Base-by-base conservation (phyloP, 331 rosid genomes). In the Malus hybrid region DNA sequence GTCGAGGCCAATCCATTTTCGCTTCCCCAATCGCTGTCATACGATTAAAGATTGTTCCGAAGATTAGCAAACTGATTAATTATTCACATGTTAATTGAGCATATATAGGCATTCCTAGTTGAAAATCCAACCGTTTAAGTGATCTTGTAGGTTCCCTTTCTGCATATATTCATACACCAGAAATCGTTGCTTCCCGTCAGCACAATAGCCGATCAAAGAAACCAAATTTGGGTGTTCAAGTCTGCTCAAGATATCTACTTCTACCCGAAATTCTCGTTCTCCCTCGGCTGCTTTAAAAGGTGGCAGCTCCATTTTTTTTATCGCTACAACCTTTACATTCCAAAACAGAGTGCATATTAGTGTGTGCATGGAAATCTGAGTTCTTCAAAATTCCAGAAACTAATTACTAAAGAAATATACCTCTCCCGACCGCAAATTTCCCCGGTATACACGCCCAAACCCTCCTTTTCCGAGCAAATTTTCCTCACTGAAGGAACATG, bases 181-280 rank as follows among this genome's bases (percentile, higher is more conserved):
- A 84, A 94, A 94, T 61, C 97, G 82, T 57, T 92, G 92, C 79
- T 94, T 94, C 73, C 98, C 96, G 72, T 94, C 98, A 7, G 98
- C 99, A 70, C 99, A 92, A 44, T 92, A 94, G 62, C 97, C 99
- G 63, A 86, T 92, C 85, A 94, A 77, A 29, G 96, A 84, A 70
- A 92, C 97, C 14, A 94, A 90, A 87, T 94, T 94, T 75, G 92
- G 97, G 69, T 92, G 96, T 44, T 90, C 91, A 48, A 94, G 86
- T 90, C 99, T 82, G 93, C 97, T 94, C 88, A 92, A 79, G 73
- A 94, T 90, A 76, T 94, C 99, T 12, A 94, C 97, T 86, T 91
- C 97, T 4, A 94, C 96, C 3, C 97, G 86, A 62, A 94, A 91
- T 75, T 94, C 99, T 2, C 90, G 89, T 77, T 91, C 97, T 64